Base-by-base conservation (phyloP, 768 basidiomycete species). In the Paxillus involutus region DNA sequence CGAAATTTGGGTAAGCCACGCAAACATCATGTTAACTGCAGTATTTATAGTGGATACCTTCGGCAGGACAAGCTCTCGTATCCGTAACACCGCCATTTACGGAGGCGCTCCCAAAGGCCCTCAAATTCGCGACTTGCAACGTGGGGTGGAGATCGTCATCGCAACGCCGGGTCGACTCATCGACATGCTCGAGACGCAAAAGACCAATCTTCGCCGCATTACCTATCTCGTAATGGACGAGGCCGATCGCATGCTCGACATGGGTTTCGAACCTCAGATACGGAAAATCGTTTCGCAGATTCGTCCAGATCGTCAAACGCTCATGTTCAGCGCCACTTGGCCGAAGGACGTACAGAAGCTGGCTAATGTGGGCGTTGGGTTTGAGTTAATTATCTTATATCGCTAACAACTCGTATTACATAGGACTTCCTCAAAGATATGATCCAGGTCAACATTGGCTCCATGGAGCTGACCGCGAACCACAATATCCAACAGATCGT, bases 251-350 rank as follows among this genome's bases (percentile, higher is more conserved):
- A 99, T 99, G 97, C 82, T 99, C 59, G 97, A 99, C 78, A 99
- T 99, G 97, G 97, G 97, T 80, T 99, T 99, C 77, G 97, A 99
- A 76, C 97, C 97, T 49, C 97, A 99, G 72, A 98, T 99, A 69
- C 83, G 95, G 68, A 98, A 98, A 77, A 98, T 99, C 60, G 91
- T 98, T 61, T 79, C 87, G 62, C 97, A 99, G 73, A 95, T 99
- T 66, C 86, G 97, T 39, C 97, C 97, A 41, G 97, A 99, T 77
- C 85, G 97, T 65, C 97, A 99, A 69, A 99, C 97, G 1, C 81
- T 98, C 61, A 97, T 99, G 87, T 99, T 99, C 80, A 97, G 94
- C 50, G 97, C 97, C 12, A 99, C 97, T 7, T 99, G 97, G 97
- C 97, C 97, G 13, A 98, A 98, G 74, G 97, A 99, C 65, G 97